These are phyloP conservation scores for Xylaria scruposa DNA, from an alignment of 495 filamentous ascomycete genomes.

Conservation along the genomic window DNA sequence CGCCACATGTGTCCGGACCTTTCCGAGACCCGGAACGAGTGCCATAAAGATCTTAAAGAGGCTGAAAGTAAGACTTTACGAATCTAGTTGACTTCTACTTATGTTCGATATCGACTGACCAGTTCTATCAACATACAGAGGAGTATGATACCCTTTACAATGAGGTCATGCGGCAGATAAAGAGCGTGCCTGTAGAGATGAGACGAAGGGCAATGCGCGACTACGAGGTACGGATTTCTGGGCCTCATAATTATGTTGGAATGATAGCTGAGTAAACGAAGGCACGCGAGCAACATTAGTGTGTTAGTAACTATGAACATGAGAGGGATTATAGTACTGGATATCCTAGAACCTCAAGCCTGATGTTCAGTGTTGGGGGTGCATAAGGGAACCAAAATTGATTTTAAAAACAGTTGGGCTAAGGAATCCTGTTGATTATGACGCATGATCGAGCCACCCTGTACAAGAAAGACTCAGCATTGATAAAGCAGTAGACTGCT, in stretches of 20 bases:
- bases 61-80: not conserved
- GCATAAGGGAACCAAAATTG: not conserved
- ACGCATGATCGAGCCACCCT: not conserved
- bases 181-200: not conserved
- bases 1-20: not conserved
- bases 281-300: not conserved
- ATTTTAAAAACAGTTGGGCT: not conserved
- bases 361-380: not conserved
- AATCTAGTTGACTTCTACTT: not conserved
- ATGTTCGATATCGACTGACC: not conserved
- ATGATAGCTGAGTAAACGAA: not conserved
- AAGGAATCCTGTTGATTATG: not conserved
- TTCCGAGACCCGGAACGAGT: not conserved
- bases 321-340: not conserved
- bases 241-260: not conserved
- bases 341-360: not conserved
- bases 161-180: not conserved
- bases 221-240: not conserved
- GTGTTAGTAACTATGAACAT: not conserved
- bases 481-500: too few species aligned
- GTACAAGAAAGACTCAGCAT: too few species aligned
- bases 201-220: not conserved
- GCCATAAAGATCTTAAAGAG: not conserved
- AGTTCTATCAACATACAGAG: not conserved
- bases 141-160: not conserved